Conservation (phyloP, 2,329 filamentous ascomycete species). For the Allantophomopsis lycopodina region DNA sequence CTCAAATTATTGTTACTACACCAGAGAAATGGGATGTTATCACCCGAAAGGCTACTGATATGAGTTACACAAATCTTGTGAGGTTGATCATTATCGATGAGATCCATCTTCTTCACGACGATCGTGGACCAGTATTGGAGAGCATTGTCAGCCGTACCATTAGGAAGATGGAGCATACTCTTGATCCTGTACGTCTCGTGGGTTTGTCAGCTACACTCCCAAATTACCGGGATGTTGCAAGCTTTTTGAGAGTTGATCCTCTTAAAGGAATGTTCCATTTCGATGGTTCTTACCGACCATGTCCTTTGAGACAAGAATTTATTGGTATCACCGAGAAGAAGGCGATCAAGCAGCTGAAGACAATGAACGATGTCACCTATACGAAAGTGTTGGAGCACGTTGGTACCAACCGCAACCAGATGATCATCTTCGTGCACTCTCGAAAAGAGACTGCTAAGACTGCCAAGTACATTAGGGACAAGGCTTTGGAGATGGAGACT, state of each 20-base stretch:
- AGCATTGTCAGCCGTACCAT: conserved; percentile 95
- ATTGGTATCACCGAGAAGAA: conserved; percentile 96
- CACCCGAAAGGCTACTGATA: conserved; percentile 90
- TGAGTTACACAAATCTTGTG: conserved; percentile 95
- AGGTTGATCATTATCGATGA: conserved; percentile 94
- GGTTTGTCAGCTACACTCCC: conserved; percentile 91
- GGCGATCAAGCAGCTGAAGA: conserved; percentile 96
- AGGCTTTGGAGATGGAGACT: conserved; percentile 91
- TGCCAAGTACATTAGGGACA: conserved; percentile 89
- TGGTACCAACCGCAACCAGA: conserved; percentile 84
- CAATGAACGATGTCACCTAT: conserved; percentile 98
- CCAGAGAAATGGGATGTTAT: conserved; percentile 99
- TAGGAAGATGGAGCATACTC: conserved; percentile 83
- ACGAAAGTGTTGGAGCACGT: conserved; percentile 96
- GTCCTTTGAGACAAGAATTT: conserved; percentile 91
- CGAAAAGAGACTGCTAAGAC: conserved; percentile 98
- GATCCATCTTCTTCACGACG: conserved; percentile 94
- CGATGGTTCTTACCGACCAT: conserved; percentile 85
- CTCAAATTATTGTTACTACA: conserved; percentile 94
- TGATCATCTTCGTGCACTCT: conserved; percentile 98
- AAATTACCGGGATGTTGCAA: conserved; percentile 93
- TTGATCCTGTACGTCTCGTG: conserved; percentile 81
- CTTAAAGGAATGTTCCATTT: conserved; percentile 89
- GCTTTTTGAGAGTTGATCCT: conserved; percentile 81
- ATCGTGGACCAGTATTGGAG: conserved; percentile 90